Evolutionary conservation across 441 rosid species (phyloP).

Genomic region (Raphanus hybrid): DNA sequence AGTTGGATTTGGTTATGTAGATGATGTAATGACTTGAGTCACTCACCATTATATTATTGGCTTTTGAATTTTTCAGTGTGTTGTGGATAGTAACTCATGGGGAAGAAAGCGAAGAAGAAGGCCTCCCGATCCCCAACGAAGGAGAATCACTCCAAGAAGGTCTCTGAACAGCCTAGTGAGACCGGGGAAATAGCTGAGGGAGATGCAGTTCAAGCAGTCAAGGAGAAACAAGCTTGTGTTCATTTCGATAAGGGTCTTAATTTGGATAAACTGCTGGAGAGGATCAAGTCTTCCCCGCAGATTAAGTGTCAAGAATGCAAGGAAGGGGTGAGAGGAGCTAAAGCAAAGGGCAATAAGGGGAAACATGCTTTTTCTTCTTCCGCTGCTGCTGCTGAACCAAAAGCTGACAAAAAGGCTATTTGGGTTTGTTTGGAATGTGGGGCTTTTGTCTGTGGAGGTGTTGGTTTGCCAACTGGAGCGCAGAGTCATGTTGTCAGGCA

Average conservation of each 20-base stretch:
- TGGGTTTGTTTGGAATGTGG: slow-evolving; percentile 98
- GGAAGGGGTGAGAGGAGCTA: slow-evolving; percentile 63
- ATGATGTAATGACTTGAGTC: slow-evolving; percentile 4
- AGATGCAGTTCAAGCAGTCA: slow-evolving; percentile 35
- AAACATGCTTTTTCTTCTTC: slow-evolving; percentile 56
- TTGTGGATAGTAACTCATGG: slow-evolving; percentile 67
- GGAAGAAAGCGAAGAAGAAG: slow-evolving; percentile 84
- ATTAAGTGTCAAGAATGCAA: slow-evolving; percentile 77
- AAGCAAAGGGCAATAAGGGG: slow-evolving; percentile 72
- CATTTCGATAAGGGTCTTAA: slow-evolving; percentile 71
- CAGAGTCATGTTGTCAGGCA: slow-evolving; percentile 82
- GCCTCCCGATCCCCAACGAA: slow-evolving; percentile 56
- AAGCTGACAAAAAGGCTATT: slow-evolving; percentile 63
- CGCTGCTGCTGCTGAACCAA: slow-evolving; percentile 43
- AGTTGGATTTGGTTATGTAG: slow-evolving; percentile 8
- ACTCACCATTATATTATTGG: slow-evolving; percentile 9
- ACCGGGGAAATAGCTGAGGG: slow-evolving; percentile 42
- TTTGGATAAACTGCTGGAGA: slow-evolving; percentile 60
- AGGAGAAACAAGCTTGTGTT: slow-evolving; percentile 60
- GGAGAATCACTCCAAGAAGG: slow-evolving; percentile 58
- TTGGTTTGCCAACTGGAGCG: slow-evolving; percentile 78
- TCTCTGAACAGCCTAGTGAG: slow-evolving; percentile 46
- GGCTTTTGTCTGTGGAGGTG: slow-evolving; percentile 81
- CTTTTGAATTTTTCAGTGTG: slow-evolving; percentile 24
- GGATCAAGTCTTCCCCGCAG: slow-evolving; percentile 54